Percentiles rank a stretch among this genome's conserved stretches.
Evolutionary conservation across 2,329 filamentous ascomycete species (phyloP).

Genomic region (Arthroderma sp.): DNA sequence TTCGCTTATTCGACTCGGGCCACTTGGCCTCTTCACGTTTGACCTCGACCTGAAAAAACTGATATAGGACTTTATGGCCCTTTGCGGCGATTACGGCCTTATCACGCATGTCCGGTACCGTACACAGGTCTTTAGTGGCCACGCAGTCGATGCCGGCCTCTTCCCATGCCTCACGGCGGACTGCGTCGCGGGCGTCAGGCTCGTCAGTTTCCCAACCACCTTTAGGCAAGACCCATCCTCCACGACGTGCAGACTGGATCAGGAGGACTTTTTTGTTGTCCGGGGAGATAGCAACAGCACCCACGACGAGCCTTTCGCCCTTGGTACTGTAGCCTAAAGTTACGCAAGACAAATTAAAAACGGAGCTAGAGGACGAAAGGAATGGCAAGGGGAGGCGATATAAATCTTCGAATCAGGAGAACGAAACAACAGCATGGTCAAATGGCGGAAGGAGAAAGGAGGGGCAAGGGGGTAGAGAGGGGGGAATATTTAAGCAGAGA

Average conservation of each 20-base stretch:
- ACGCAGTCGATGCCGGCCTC: slow-evolving; percentile 84
- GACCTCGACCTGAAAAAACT: slow-evolving; percentile 69
- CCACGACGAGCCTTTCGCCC: slow-evolving; percentile 89
- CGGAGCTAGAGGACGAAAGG: background rate
- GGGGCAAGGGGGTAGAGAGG: background rate
- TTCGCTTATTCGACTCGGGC: slow-evolving; percentile 88
- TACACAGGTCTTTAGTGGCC: slow-evolving; percentile 72
- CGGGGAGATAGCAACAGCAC: slow-evolving; percentile 74
- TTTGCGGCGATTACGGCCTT: slow-evolving; percentile 37
- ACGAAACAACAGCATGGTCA: background rate
- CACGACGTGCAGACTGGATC: slow-evolving; percentile 81
- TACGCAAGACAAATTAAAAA: background rate
- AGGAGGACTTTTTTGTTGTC: slow-evolving; percentile 83
- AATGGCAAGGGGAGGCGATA: background rate
- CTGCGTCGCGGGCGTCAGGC: slow-evolving; percentile 69
- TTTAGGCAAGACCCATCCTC: slow-evolving; percentile 93
- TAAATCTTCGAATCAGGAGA: background rate
- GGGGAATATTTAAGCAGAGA: background rate
- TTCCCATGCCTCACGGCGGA: slow-evolving; percentile 88
- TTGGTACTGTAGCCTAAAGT: slow-evolving; percentile 70
- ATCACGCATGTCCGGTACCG: slow-evolving; percentile 67
- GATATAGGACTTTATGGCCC: slow-evolving; percentile 52
- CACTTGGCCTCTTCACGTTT: slow-evolving; percentile 72
- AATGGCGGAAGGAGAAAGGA: background rate
- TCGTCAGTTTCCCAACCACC: slow-evolving; percentile 97